Percentiles rank a stretch among this genome's conserved stretches.
phyloP scores from a whole-genome alignment of 2,329 filamentous ascomycete genomes.

The Ceratocystis smalleyi region DNA sequence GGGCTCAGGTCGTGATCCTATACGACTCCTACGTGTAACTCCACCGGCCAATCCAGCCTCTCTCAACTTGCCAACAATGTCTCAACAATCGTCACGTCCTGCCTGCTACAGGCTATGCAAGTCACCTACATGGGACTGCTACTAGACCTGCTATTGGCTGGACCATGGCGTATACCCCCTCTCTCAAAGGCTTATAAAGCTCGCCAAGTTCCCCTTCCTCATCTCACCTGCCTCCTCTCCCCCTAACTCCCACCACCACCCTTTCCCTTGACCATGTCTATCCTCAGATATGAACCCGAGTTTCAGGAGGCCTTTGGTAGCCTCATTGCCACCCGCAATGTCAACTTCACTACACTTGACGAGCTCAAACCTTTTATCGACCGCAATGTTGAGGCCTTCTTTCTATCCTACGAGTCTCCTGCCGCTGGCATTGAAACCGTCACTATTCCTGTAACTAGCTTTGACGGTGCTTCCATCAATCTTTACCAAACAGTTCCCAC shows the following conservation, averaged over 20 bases:
- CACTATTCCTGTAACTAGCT: constrained; percentile 16
- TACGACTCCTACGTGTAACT: background rate
- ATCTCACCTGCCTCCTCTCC: no score
- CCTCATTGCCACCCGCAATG: background rate
- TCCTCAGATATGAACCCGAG: constrained; percentile 8
- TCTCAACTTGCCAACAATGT: no score
- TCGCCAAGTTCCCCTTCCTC: background rate
- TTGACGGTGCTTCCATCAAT: constrained; percentile 17
- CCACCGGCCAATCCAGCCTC: no score
- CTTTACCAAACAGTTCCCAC: constrained; percentile 18
- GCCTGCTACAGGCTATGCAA: no score
- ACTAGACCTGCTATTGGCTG: no score
- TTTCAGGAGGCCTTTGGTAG: constrained; percentile 8
- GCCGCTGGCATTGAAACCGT: background rate
- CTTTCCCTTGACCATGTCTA: background rate
- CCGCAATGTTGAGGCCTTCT: background rate
- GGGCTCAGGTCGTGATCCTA: background rate
- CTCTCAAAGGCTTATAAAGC: background rate
- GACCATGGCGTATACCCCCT: no score
- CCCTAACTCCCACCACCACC: no score
- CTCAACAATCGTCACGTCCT: no score
- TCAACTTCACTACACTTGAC: background rate
- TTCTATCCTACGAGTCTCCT: constrained; percentile 6
- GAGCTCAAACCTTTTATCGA: background rate
- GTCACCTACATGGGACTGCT: no score